Evolutionary conservation across 345 rosid species (phyloP), one percentile per base, ranked within the genome.

Genomic region (Isatis tinctoria): DNA sequence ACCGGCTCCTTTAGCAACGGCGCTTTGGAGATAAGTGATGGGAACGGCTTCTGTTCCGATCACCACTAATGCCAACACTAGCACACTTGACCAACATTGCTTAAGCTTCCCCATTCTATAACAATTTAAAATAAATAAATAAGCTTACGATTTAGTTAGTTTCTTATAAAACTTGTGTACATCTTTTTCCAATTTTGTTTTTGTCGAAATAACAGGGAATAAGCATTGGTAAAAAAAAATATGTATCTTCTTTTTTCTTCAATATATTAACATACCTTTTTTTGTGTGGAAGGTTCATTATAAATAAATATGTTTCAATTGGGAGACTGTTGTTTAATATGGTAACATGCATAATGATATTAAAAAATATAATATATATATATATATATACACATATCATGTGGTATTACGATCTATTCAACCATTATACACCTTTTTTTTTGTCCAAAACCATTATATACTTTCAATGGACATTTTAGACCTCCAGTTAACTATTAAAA

Each of bases 1-100:
- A 93, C 98, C 98, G 32, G 94, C 98, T 84, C 97, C 97, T 80
- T 84, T 89, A n/a, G 86, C 84, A 1, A 87, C 92, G 41, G 92
- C 98, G 70, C 74, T 88, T 20, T 70, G 76, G 48, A 91, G 85
- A 74, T 82, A 83, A 28, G 94, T 88, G 53, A 89, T 93, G 53
- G 66, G 83, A 5, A 85, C 91, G 13, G 79, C 74, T 52, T 74
- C 67, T 53, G 78, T 64, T n/a, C 88, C 92, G 75, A 76, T 76
- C 27, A 76, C 32, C 52, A 45, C 12, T 24, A 76, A 8, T 26
- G 74, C 44, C 52, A 76, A 69, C 36, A 69, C 66, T 54, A 69
- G 48, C 35, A 76, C 10, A 76, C 74, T 76, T 62, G 75, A 69
- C 70, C 75, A 62, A 36, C 79, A 76, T 62, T 63, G 70, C 41